A percentile compares a stretch with the other conserved stretches of the same genome.
phyloP scores from a whole-genome alignment of 148 eudicot genomes.

The Spergularia bocconei region DNA sequence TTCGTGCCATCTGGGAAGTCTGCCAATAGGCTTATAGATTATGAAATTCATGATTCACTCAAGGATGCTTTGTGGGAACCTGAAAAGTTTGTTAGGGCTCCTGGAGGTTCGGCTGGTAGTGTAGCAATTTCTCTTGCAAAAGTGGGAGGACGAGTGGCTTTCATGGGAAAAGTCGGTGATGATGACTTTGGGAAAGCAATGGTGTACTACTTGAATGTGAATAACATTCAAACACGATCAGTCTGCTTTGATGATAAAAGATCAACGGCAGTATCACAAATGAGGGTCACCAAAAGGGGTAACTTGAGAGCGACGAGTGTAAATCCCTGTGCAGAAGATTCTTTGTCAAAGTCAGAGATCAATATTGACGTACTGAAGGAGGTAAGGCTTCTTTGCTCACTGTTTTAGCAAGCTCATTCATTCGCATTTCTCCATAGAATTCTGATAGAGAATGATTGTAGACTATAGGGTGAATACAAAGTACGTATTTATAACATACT shows the following conservation, averaged over 20 bases:
- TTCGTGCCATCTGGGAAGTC: slow-evolving; percentile 82
- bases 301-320: slow-evolving; percentile 51
- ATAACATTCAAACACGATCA: slow-evolving; percentile 74
- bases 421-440: background rate
- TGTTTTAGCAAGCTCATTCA: background rate
- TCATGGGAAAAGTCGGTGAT: slow-evolving; percentile 92
- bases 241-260: slow-evolving; percentile 59
- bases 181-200: slow-evolving; percentile 76
- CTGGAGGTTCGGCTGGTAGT: slow-evolving; percentile 84
- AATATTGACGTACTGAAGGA: slow-evolving; percentile 86
- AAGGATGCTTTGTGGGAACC: slow-evolving; percentile 78
- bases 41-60: slow-evolving; percentile 60
- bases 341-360: slow-evolving; percentile 70
- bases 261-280: slow-evolving; percentile 58
- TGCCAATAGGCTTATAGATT: slow-evolving; percentile 76
- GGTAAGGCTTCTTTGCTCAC: slow-evolving; percentile 40
- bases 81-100: slow-evolving; percentile 75
- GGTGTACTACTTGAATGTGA: slow-evolving; percentile 56
- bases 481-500: too few species aligned
- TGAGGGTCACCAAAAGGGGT: slow-evolving; percentile 83
- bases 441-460: too few species aligned
- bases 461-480: too few species aligned
- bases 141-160: slow-evolving; percentile 78
- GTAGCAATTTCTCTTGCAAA: slow-evolving; percentile 78
- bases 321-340: slow-evolving; percentile 90